Base-by-base conservation (phyloP, 2,329 filamentous ascomycete genomes). In the Fusarium graminum region DNA sequence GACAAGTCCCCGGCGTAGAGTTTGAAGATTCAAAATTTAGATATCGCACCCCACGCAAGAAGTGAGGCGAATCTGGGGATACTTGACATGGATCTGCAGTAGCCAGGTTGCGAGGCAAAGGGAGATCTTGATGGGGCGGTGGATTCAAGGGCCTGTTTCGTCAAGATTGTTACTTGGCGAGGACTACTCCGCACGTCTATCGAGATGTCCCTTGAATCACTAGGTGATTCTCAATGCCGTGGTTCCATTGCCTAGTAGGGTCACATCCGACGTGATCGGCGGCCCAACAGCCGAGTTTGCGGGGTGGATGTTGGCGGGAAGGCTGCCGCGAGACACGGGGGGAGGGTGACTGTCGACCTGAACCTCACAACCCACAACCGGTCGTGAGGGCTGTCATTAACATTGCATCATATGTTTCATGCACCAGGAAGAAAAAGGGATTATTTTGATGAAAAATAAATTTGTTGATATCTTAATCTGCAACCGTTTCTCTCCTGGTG, bases 31-130 rank as follows among this genome's bases (percentile, higher is more conserved):
- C 22, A 39, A 26, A 25, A 30, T n/a, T 19, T 41, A 46, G 28
- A 39, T 16, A 16, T 13, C 6, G 14, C 9, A 25, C 28, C 52
- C 57, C 57, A 60, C 57, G 39, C 22, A 6, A 32, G n/a, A 32
- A 22, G 19, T 47, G 42, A 32, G 29, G 57, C 29, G 57, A 53
- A 49, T 49, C 51, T 39, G 42, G 51, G 51, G 51, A 53, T 36
- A 14, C n/a, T 28, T 34, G 49, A 19, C 28, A 22, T 9, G 28
- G 22, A 42, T n/a, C 13, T 34, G 19, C 19, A 22, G 22, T 22
- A 22, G 22, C 3, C 34, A 36, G 10, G 16, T 36, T n/a, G 14
- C 16, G 34, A 13, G 32, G 32, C 16, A 34, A n/a, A n/a, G 14
- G 14, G 32, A 34, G 9, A 34, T 16, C 13, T 34, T 4, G n/a